A percentile compares a stretch with the other conserved stretches of the same genome.
phyloP scores from a whole-genome alignment of 257 asterid genomes.

The Forsythia suspensa region DNA sequence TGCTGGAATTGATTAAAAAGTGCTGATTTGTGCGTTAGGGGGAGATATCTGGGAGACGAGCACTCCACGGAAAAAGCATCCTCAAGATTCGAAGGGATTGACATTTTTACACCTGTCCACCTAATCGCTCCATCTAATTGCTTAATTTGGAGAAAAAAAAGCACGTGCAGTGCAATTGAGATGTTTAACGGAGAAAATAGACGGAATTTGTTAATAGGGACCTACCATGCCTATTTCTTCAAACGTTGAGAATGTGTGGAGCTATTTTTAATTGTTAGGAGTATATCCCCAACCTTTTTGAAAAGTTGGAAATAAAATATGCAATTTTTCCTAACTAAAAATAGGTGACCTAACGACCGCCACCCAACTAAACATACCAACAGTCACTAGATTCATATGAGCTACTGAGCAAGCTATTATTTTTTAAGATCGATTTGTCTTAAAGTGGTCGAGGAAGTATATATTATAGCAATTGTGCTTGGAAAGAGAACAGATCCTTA shows the following conservation, averaged over 20 bases:
- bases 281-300: too few species aligned
- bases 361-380: not conserved
- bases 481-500: not conserved
- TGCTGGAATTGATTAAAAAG: constrained; percentile 71
- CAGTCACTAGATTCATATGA: constrained; percentile 9
- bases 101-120: too few species aligned
- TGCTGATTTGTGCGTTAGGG: constrained; percentile 62
- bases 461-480: not conserved
- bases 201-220: too few species aligned
- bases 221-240: too few species aligned
- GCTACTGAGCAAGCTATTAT: constrained; percentile 9
- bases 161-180: too few species aligned
- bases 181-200: too few species aligned
- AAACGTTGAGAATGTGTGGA: too few species aligned
- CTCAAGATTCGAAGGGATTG: constrained; percentile 67
- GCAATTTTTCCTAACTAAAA: too few species aligned
- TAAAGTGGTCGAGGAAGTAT: not conserved
- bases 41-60: constrained; percentile 69
- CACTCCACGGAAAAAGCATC: constrained; percentile 70
- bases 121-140: too few species aligned
- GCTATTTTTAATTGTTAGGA: too few species aligned
- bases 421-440: not conserved
- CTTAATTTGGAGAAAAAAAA: too few species aligned
- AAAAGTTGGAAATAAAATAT: too few species aligned
- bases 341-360: not conserved